These are phyloP conservation scores for Lycium ferocissimum DNA, from an alignment of 257 asterid genomes.

Conservation along the genomic window DNA sequence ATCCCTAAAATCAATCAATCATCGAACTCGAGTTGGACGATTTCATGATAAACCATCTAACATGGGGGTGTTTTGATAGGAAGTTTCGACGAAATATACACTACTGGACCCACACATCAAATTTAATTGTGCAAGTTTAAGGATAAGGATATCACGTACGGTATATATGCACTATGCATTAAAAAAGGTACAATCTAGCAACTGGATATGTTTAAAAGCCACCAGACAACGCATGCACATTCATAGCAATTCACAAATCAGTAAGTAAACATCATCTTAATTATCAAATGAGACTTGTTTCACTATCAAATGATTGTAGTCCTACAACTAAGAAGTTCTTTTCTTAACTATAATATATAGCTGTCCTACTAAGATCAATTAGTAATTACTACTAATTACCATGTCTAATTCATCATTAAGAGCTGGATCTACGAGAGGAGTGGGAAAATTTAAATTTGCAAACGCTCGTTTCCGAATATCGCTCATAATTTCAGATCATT, in stretches of 20 bases:
- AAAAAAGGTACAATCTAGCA: conserved; percentile 21
- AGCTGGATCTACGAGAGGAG: no score
- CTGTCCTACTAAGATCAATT: background rate
- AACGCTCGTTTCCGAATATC: no score
- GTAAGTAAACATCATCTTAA: background rate
- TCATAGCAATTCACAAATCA: background rate
- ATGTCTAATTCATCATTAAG: no score
- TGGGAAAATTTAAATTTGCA: no score
- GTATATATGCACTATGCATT: background rate
- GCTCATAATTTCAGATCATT: no score
- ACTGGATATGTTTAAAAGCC: background rate
- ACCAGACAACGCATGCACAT: conserved; percentile 9
- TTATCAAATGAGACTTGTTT: background rate
- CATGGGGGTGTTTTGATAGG: background rate
- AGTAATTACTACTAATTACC: no score
- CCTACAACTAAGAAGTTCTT: background rate
- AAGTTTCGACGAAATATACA: conserved; percentile 13
- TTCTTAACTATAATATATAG: background rate
- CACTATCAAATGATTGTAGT: background rate
- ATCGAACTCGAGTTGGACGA: background rate
- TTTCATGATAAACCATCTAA: background rate
- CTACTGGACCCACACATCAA: background rate
- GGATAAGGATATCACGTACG: background rate
- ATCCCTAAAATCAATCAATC: background rate
- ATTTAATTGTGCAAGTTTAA: background rate